phyloP scores from a whole-genome alignment of 2,329 filamentous ascomycete species.

The Verticillium tricorpus region DNA sequence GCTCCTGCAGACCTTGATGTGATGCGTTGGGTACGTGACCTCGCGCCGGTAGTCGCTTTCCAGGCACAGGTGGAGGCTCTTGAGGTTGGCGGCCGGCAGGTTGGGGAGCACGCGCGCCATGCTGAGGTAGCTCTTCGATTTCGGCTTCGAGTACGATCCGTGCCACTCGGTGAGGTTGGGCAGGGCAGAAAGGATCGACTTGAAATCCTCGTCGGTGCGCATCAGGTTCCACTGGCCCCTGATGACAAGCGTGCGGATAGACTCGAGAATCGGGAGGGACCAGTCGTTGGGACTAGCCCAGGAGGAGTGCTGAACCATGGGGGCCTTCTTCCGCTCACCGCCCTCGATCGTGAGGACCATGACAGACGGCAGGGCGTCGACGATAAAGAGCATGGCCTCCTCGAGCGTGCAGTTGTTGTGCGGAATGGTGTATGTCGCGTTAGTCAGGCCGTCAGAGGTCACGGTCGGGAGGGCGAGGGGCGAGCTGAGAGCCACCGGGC shows the following conservation, averaged over 20 bases:
- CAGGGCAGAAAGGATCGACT: conserved; percentile 55
- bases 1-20: conserved; percentile 52
- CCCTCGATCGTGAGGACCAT: conserved; percentile 69
- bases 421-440: conserved; percentile 54
- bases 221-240: conserved; percentile 77
- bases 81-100: conserved; percentile 51
- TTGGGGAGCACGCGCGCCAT: conserved; percentile 59
- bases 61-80: conserved; percentile 61
- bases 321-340: conserved; percentile 72
- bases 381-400: conserved; percentile 60
- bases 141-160: conserved; percentile 65
- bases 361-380: conserved; percentile 52
- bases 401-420: conserved; percentile 66
- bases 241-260: conserved; percentile 64
- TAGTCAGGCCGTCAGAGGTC: conserved; percentile 51
- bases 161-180: conserved; percentile 63
- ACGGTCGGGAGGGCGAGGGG: conserved; percentile 45
- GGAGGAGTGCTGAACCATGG: conserved; percentile 45
- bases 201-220: conserved; percentile 58
- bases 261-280: conserved; percentile 42
- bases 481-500: conserved; percentile 35
- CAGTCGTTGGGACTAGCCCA: conserved; percentile 20
- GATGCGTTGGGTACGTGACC: conserved; percentile 54
- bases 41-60: conserved; percentile 70
- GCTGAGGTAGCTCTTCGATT: conserved; percentile 68